Percentiles rank a stretch among this genome's conserved stretches.
These are phyloP conservation scores for Umbelopsis vinacea DNA, from an alignment of 192 early-diverging fungal genomes.

Conservation along the genomic window DNA sequence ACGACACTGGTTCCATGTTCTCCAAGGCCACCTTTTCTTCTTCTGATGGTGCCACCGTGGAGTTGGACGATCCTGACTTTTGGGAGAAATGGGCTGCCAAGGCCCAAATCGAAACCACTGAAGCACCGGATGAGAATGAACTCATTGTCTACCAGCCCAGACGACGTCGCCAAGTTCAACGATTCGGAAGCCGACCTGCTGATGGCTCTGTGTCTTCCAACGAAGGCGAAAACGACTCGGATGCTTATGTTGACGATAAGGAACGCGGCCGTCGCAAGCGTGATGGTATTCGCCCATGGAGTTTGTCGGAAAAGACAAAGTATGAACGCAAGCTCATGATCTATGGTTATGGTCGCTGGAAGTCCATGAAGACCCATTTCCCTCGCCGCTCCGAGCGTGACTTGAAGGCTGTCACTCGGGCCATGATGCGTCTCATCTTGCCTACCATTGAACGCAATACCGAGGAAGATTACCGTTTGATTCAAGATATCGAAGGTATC, in stretches of 20 bases:
- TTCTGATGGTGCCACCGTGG: conserved; percentile 56
- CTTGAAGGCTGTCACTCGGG: conserved; percentile 59
- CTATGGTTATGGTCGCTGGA: conserved; percentile 66
- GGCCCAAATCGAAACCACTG: conserved; percentile 70
- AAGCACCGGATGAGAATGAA: conserved; percentile 54
- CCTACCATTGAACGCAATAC: conserved; percentile 51
- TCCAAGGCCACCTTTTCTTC: conserved; percentile 83
- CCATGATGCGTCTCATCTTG: conserved; percentile 55
- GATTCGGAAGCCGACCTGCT: conserved; percentile 46
- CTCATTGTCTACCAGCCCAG: conserved; percentile 76
- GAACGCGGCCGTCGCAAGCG: conserved; percentile 38
- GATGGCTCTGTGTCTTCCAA: conserved; percentile 48
- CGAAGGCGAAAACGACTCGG: conserved; percentile 53
- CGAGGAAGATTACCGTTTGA: conserved; percentile 62
- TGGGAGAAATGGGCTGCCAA: conserved; percentile 88
- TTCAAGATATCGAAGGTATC: conserved; percentile 63
- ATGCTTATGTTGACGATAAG: conserved; percentile 49
- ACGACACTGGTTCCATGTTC: conserved; percentile 76
- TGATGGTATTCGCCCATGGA: conserved; percentile 54
- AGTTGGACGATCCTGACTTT: conserved; percentile 85
- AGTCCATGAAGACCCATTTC: conserved; percentile 63
- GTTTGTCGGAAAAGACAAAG: conserved; percentile 57
- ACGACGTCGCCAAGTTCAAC: conserved; percentile 63
- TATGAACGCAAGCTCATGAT: conserved; percentile 68
- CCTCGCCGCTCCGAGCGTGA: conserved; percentile 60